Evolutionary conservation across 768 basidiomycete genomes (phyloP), one percentile per base, ranked within the genome.

Genomic region (Hygrocybe punicea): DNA sequence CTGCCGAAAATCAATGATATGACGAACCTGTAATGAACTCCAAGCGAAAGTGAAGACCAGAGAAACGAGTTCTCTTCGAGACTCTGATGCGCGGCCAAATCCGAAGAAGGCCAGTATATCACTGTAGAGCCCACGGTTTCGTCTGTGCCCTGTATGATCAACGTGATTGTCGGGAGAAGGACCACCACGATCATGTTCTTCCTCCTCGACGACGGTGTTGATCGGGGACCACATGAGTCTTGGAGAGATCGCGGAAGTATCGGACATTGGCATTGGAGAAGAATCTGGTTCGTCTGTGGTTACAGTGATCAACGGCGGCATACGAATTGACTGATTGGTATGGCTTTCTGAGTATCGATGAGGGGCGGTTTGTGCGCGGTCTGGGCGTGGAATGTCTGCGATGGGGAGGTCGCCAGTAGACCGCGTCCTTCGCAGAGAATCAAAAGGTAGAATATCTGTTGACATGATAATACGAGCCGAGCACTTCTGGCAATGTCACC

Each of bases 1-100:
- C 48, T 44, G 39, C 24, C 17, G 58, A 14, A 58, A 16, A 33
- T 11, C 35, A 49, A 19, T 8, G 47, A 16, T 4, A 40, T 21
- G 51, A 68, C 76, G 36, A 47, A 83, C 84, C 75, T 85, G 84
- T 14, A 73, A 62, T 35, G 78, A 61, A 55, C 77, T 78, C 60
- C 80, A 80, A 4, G 64, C 47, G 17, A 83, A 55, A 37, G 72
- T 75, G 64, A 76, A 78, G 24, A 81, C 66, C 8, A 84, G 59
- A 14, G 78, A 78, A 24, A 84, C 71, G 19, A 83, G 64, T 48
- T 78, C 72, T 61, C 78, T 80, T 44, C 83, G 73, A 17, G 73
- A 73, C 58, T 68, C 71, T 6, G 78, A 71, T n/a, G 77, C 79
- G 39, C 77, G 69, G n/a, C 84, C 84, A 62, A 78, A 73, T 4